Evolutionary conservation across 371 early-diverging fungal species (phyloP).

Genomic region (Circinella umbellata): DNA sequence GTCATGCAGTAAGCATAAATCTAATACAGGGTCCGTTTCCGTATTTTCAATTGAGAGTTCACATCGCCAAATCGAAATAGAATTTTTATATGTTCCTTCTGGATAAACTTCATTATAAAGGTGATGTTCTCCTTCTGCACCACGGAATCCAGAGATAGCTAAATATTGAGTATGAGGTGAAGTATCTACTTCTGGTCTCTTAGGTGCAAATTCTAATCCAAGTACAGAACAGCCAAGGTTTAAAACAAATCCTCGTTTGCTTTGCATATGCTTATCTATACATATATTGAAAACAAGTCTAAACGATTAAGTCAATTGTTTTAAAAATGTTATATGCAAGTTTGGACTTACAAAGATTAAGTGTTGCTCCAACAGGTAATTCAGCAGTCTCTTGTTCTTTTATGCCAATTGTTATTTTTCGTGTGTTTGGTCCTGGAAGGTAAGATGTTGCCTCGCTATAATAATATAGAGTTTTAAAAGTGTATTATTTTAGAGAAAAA

Average conservation of each 20-base stretch:
- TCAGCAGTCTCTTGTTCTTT: slow-evolving; percentile 10
- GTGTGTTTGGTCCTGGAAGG: slow-evolving; percentile 21
- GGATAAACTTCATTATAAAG: slow-evolving; percentile 34
- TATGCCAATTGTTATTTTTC: slow-evolving; percentile 25
- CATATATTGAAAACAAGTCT: neutral
- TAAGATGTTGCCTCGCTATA: slow-evolving; percentile 20
- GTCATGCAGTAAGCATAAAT: slow-evolving; percentile 64
- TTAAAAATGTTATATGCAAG: neutral
- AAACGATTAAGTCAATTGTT: neutral
- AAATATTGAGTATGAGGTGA: slow-evolving; percentile 52
- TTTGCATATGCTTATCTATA: slow-evolving; percentile 22
- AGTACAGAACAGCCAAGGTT: slow-evolving; percentile 70
- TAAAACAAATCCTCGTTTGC: slow-evolving; percentile 38
- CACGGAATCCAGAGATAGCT: slow-evolving; percentile 65
- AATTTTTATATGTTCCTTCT: slow-evolving; percentile 22
- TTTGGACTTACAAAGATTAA: slow-evolving; percentile 15
- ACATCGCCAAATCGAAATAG: slow-evolving; percentile 64
- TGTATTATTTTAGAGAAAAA: neutral
- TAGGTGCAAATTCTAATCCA: slow-evolving; percentile 68
- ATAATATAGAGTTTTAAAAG: neutral
- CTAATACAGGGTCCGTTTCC: slow-evolving; percentile 35
- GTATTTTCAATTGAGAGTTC: slow-evolving; percentile 24
- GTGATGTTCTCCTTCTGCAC: slow-evolving; percentile 49
- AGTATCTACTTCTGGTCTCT: slow-evolving; percentile 27
- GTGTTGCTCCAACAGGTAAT: slow-evolving; percentile 13